phyloP scores from a whole-genome alignment of 1,139 yeast species.

The Komagataea norvegica region DNA sequence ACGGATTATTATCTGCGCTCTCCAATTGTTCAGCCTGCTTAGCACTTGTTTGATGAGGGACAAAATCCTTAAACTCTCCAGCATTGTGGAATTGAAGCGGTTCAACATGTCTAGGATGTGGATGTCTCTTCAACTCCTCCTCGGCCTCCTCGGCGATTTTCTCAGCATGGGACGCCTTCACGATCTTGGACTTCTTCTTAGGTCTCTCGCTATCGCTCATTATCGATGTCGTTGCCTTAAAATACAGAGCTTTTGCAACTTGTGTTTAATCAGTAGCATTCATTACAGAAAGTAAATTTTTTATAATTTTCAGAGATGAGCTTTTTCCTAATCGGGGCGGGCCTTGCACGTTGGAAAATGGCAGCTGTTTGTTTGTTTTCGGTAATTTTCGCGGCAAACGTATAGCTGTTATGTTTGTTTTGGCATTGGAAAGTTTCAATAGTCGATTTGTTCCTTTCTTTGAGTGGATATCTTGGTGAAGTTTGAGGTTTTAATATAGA shows the following conservation, averaged over 20 bases:
- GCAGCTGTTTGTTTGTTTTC: neutral
- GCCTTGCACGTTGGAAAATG: neutral
- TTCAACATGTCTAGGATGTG: constrained; percentile 26
- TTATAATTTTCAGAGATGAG: constrained; percentile 5
- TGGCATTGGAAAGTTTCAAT: too few species aligned
- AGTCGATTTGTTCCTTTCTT: too few species aligned
- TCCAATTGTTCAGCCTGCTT: constrained; percentile 64
- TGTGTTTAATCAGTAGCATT: too few species aligned
- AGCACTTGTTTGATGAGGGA: constrained; percentile 70
- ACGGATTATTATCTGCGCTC: constrained; percentile 64
- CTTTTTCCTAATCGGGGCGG: neutral
- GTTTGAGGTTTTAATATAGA: too few species aligned
- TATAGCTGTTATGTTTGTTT: too few species aligned
- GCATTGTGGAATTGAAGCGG: constrained; percentile 36
- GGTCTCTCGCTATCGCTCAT: constrained; percentile 32
- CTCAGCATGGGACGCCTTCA: constrained; percentile 46
- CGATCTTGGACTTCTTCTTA: constrained; percentile 38
- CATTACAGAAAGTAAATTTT: constrained; percentile 1
- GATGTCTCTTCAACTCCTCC: constrained; percentile 32
- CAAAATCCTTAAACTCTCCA: constrained; percentile 53
- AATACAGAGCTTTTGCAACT: too few species aligned
- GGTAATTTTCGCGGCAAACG: too few species aligned
- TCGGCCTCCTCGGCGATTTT: constrained; percentile 56
- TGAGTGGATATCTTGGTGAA: too few species aligned
- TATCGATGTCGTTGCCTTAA: too few species aligned